phyloP scores from a whole-genome alignment of 2,329 filamentous ascomycete genomes.

The Epichloe coenophiala region DNA sequence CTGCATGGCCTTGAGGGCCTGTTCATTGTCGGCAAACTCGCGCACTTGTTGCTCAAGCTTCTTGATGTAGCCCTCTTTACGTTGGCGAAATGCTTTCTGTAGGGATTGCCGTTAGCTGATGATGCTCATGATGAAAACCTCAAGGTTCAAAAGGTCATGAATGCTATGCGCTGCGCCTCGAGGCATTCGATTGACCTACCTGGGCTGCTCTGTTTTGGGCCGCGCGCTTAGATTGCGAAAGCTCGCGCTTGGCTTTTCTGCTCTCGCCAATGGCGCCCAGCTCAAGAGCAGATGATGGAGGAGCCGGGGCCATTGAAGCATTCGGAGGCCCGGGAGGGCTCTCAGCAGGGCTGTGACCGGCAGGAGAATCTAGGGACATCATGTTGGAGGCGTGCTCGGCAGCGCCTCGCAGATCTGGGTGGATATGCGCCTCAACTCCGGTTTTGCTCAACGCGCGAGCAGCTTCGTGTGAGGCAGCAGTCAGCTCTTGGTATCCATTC shows the following conservation, averaged over 20 bases:
- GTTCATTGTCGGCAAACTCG: conserved; percentile 62
- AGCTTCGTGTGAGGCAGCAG: conserved; percentile 21
- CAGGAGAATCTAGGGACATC: conserved; percentile 24
- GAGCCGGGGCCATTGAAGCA: conserved; percentile 19
- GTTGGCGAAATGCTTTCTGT: conserved; percentile 89
- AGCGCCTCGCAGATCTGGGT: conserved; percentile 31
- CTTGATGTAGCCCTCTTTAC: conserved; percentile 97
- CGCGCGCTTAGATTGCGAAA: conserved; percentile 90
- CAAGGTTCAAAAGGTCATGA: not conserved
- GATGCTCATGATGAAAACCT: not conserved
- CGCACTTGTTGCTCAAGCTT: conserved; percentile 90
- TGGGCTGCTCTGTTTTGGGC: conserved; percentile 95
- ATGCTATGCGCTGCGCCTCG: not conserved
- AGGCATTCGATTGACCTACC: conserved; percentile 36
- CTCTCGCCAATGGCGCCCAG: conserved; percentile 32
- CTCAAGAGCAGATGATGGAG: conserved; percentile 13
- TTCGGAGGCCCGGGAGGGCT: conserved; percentile 14
- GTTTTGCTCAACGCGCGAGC: conserved; percentile 21
- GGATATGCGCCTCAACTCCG: conserved; percentile 32
- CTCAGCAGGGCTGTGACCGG: conserved; percentile 18
- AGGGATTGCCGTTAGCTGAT: not conserved
- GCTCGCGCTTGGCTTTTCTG: conserved; percentile 73
- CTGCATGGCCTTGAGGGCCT: conserved; percentile 67
- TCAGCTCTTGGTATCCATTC: conserved; percentile 33
- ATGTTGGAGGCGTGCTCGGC: conserved; percentile 18